These are phyloP conservation scores for Viola odorata DNA, from an alignment of 345 rosid genomes.

Conservation along the genomic window DNA sequence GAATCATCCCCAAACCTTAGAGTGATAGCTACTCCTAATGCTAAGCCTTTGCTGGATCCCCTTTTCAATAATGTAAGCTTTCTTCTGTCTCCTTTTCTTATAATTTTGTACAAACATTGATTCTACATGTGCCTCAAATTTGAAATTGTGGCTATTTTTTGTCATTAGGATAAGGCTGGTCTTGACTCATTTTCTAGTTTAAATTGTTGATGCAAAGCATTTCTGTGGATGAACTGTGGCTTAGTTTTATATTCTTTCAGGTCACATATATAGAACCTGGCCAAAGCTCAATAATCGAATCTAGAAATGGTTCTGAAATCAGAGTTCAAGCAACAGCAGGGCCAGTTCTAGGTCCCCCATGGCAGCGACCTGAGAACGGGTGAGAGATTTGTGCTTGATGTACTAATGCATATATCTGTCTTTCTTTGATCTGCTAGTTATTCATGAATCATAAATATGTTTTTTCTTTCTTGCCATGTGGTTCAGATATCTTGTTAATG, in stretches of 20 bases:
- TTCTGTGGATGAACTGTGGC: slow-evolving; percentile 11
- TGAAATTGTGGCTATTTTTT: too few relatives aligned
- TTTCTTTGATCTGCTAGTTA: neutral
- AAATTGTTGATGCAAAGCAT: neutral
- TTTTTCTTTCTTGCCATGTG: slow-evolving; percentile 1
- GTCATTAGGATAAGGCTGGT: too few relatives aligned
- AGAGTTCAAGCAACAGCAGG: slow-evolving; percentile 75
- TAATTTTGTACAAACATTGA: too few relatives aligned
- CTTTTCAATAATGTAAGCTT: slow-evolving; percentile 62
- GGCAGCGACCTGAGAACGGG: slow-evolving; percentile 99
- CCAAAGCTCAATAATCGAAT: slow-evolving; percentile 46
- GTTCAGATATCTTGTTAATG: slow-evolving; percentile 55
- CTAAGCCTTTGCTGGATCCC: slow-evolving; percentile 79
- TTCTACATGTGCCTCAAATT: too few relatives aligned
- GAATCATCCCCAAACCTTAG: slow-evolving; percentile 47
- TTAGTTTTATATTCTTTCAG: slow-evolving; percentile 40
- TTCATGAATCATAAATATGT: neutral
- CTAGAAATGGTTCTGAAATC: slow-evolving; percentile 43
- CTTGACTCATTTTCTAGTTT: too few relatives aligned
- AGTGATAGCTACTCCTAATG: slow-evolving; percentile 84
- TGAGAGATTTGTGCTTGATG: slow-evolving; percentile 16
- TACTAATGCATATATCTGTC: neutral
- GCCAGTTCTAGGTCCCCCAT: slow-evolving; percentile 92
- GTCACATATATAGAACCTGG: slow-evolving; percentile 79
- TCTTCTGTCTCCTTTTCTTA: neutral